These are phyloP conservation scores for Silene coronaria DNA, from an alignment of 179 eudicot genomes.

Conservation along the genomic window DNA sequence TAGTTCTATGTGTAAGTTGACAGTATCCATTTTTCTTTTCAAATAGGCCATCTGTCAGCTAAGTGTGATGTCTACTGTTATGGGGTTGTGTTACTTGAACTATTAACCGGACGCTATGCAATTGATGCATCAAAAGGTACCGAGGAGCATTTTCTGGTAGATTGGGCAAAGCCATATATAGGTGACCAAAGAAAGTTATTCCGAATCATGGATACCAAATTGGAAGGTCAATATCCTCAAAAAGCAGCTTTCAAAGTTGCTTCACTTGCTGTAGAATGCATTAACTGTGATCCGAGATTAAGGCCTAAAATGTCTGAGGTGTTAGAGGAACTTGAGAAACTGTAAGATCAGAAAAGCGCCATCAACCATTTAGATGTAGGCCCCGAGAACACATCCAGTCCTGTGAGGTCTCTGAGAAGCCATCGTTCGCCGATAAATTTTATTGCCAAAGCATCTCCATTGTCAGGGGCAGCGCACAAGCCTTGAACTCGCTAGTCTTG, in stretches of 20 bases:
- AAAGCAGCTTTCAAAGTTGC: slow-evolving; percentile 77
- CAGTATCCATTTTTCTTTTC: too few relatives aligned
- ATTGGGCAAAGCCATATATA: slow-evolving; percentile 82
- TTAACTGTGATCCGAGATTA: slow-evolving; percentile 48
- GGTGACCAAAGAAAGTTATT: slow-evolving; percentile 68
- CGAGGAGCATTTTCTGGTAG: slow-evolving; percentile 73
- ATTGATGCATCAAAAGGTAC: slow-evolving; percentile 59
- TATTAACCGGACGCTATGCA: slow-evolving; percentile 78
- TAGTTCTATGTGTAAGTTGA: too few relatives aligned
- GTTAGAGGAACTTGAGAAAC: slow-evolving; percentile 53
- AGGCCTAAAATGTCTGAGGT: slow-evolving; percentile 80
- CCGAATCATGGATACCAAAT: slow-evolving; percentile 83
- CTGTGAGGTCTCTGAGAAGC: slow-evolving; percentile 35
- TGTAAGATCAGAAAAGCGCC: slow-evolving; percentile 41
- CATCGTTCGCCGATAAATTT: slow-evolving; percentile 35
- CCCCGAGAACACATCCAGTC: slow-evolving; percentile 24
- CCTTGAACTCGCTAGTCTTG: slow-evolving; percentile 32
- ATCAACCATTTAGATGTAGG: slow-evolving; percentile 24
- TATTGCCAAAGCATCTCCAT: slow-evolving; percentile 46
- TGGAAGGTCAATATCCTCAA: slow-evolving; percentile 89
- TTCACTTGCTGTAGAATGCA: slow-evolving; percentile 56
- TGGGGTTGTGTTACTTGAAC: slow-evolving; percentile 84
- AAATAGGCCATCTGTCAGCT: slow-evolving; percentile 67
- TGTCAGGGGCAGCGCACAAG: slow-evolving; percentile 33
- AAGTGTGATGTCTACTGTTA: slow-evolving; percentile 93